Percentiles rank a stretch among this genome's conserved stretches.
phyloP scores from a whole-genome alignment of 345 rosid genomes.

The Citrus cavaleriei region DNA sequence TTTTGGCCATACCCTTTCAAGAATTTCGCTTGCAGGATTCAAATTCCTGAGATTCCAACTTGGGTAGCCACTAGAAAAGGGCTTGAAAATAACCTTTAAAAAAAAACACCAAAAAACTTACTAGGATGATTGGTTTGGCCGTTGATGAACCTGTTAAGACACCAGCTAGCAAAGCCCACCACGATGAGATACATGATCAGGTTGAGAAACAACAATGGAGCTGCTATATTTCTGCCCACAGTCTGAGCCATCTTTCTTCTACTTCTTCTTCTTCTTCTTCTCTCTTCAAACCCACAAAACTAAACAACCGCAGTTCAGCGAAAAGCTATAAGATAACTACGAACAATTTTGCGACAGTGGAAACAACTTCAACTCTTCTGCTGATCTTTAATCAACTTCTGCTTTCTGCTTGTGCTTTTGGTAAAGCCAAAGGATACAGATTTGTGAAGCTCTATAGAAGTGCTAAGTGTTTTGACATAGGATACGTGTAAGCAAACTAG shows the following conservation, averaged over 20 bases:
- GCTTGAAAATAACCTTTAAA: not conserved
- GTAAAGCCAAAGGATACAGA: not conserved
- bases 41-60: not conserved
- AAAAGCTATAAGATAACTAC: not conserved
- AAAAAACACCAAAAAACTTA: slow-evolving; percentile 15
- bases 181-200: slow-evolving; percentile 71
- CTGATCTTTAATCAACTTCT: not conserved
- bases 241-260: slow-evolving; percentile 46
- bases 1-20: too few relatives aligned
- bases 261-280: not conserved
- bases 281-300: not conserved
- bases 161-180: slow-evolving; percentile 87
- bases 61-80: not conserved
- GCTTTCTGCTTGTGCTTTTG: not conserved
- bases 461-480: slow-evolving; percentile 1
- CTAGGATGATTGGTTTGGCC: slow-evolving; percentile 84
- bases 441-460: not conserved
- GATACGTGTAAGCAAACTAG: slow-evolving; percentile 23
- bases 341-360: not conserved
- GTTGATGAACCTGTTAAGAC: slow-evolving; percentile 63
- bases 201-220: slow-evolving; percentile 86
- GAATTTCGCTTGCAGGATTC: too few relatives aligned
- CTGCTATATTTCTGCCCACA: slow-evolving; percentile 80
- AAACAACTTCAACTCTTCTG: not conserved
- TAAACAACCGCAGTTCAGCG: not conserved